These are phyloP conservation scores for Globisporangium heterothallicum DNA, from an alignment of 352 stramenopile genomes.

Conservation along the genomic window DNA sequence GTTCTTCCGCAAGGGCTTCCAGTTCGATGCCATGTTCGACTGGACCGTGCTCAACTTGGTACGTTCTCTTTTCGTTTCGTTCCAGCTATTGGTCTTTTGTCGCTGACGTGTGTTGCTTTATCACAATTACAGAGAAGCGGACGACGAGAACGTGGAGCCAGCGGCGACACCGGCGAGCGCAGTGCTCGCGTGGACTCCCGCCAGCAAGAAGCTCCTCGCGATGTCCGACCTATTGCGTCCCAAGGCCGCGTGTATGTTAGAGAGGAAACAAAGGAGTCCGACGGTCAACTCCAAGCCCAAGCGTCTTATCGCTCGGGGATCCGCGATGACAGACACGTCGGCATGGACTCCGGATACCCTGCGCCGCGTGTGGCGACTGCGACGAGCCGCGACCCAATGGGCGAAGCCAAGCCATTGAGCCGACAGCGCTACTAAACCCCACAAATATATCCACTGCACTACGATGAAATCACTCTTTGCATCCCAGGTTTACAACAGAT, in stretches of 20 bases:
- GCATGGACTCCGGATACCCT: slow-evolving; percentile 46
- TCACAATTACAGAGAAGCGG: slow-evolving; percentile 37
- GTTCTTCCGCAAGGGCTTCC: slow-evolving; percentile 98
- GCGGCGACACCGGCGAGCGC: slow-evolving; percentile 54
- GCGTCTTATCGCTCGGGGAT: slow-evolving; percentile 52
- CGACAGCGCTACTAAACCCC: slow-evolving; percentile 69
- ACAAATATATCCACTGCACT: slow-evolving; percentile 1
- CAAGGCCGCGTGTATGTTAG: slow-evolving; percentile 61
- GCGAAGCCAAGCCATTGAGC: slow-evolving; percentile 66
- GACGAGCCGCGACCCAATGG: slow-evolving; percentile 46
- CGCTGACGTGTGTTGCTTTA: slow-evolving; percentile 5
- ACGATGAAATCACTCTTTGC: slow-evolving; percentile 4
- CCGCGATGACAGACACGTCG: slow-evolving; percentile 45
- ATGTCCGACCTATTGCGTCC: slow-evolving; percentile 44
- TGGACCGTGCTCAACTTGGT: slow-evolving; percentile 94
- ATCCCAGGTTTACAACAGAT: slow-evolving; percentile 5
- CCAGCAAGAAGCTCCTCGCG: slow-evolving; percentile 33
- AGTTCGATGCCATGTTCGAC: slow-evolving; percentile 99
- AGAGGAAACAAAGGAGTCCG: slow-evolving; percentile 61
- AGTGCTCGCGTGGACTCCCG: slow-evolving; percentile 54
- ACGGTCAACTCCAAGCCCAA: slow-evolving; percentile 39
- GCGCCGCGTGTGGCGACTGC: slow-evolving; percentile 59
- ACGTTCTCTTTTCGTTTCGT: slow-evolving; percentile 13
- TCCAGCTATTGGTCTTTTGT: too few species aligned
- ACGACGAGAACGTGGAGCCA: slow-evolving; percentile 55